Evolutionary conservation across 2,329 filamentous ascomycete species (phyloP).

Genomic region (Aspergillus arachidicola): DNA sequence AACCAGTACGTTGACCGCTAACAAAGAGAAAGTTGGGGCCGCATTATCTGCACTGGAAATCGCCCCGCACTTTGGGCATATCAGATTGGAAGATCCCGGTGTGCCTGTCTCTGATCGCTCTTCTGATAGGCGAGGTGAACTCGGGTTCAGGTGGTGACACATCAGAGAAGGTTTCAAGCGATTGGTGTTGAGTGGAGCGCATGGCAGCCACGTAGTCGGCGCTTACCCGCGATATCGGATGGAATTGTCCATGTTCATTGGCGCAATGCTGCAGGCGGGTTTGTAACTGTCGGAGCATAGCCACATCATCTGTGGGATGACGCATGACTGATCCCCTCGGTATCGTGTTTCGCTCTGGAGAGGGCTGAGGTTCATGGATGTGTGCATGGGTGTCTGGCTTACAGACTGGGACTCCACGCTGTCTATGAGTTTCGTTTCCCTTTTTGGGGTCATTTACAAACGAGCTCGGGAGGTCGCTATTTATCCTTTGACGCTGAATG

Average conservation of each 20-base stretch:
- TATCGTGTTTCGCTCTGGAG: neutral
- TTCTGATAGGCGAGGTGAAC: neutral
- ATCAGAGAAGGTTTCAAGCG: neutral
- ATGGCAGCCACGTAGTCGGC: conserved; percentile 9
- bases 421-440: too few species aligned
- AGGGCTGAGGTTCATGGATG: neutral
- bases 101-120: neutral
- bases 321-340: neutral
- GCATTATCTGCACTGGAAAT: neutral
- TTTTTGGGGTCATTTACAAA: too few species aligned
- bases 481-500: too few species aligned
- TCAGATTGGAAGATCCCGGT: conserved; percentile 1
- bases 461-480: too few species aligned
- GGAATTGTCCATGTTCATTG: neutral
- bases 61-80: conserved; percentile 1
- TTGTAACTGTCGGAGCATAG: neutral
- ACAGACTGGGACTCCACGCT: too few species aligned
- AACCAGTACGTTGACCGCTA: neutral
- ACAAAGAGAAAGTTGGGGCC: neutral
- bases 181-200: neutral
- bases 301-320: neutral
- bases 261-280: neutral
- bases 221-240: conserved; percentile 6
- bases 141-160: neutral
- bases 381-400: neutral